These are phyloP conservation scores for Hansenula anomala DNA, from an alignment of 1,139 yeast genomes.

Conservation along the genomic window DNA sequence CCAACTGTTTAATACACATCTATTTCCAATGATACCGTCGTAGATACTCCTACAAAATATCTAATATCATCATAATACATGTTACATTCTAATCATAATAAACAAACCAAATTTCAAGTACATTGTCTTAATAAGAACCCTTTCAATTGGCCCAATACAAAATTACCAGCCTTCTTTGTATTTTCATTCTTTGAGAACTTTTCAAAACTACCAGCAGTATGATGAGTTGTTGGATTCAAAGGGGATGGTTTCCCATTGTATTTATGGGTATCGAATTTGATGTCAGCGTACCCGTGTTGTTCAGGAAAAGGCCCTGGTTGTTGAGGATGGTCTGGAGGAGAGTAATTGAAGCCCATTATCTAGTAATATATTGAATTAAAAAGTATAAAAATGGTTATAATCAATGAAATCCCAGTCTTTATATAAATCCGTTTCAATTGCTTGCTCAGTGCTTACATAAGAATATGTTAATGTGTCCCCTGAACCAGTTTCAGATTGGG, in stretches of 20 bases:
- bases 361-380: no score
- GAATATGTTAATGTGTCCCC: not conserved
- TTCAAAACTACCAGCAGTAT: conserved; percentile 8
- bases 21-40: no score
- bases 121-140: conserved; percentile 8
- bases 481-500: no score
- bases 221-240: conserved; percentile 14
- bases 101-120: no score
- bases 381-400: no score
- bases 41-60: no score
- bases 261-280: conserved; percentile 7
- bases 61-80: no score
- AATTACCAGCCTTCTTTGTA: conserved; percentile 20
- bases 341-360: conserved; percentile 9
- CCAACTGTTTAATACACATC: no score
- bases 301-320: conserved; percentile 14
- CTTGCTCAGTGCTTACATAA: not conserved
- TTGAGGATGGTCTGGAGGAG: conserved; percentile 18
- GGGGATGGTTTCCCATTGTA: conserved; percentile 15
- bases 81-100: no score
- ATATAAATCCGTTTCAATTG: not conserved
- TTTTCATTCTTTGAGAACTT: conserved; percentile 17
- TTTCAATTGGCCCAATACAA: conserved; percentile 13
- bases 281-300: conserved; percentile 18
- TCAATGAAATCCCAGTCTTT: no score